Percentiles rank a stretch among this genome's conserved stretches.
Evolutionary conservation across 208 protist genomes (phyloP).

Genomic region (Borovskyia barvae): DNA sequence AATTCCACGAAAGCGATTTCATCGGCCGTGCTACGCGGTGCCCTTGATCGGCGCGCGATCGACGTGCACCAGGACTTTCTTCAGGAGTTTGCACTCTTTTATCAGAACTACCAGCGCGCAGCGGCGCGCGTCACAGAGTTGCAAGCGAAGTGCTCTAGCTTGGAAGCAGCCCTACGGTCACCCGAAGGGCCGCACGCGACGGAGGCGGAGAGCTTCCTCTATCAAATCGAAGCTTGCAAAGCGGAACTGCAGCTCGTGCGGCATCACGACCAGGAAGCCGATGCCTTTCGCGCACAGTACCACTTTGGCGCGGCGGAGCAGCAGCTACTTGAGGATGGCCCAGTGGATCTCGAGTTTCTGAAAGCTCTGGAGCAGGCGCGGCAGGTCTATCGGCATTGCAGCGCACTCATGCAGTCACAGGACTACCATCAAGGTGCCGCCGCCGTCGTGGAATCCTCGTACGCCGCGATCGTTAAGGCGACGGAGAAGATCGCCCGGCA

Average conservation of each 20-base stretch:
- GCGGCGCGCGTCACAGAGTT: constrained; percentile 48
- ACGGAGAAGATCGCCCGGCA: constrained; percentile 65
- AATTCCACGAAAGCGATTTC: background rate
- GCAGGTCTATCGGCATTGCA: constrained; percentile 60
- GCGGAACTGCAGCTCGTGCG: constrained; percentile 43
- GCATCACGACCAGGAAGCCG: constrained; percentile 52
- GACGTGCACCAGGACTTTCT: constrained; percentile 65
- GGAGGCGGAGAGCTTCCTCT: constrained; percentile 24
- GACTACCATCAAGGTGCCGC: constrained; percentile 45
- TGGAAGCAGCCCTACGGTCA: constrained; percentile 11
- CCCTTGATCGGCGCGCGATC: constrained; percentile 57
- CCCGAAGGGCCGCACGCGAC: background rate
- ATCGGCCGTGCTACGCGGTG: constrained; percentile 32
- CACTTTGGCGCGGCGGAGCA: constrained; percentile 68
- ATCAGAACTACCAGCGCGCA: constrained; percentile 51
- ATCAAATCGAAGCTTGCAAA: constrained; percentile 19
- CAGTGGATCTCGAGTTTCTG: constrained; percentile 62
- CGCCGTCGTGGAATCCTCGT: constrained; percentile 73
- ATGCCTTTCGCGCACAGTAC: constrained; percentile 63
- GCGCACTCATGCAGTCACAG: constrained; percentile 54
- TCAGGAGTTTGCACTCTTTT: constrained; percentile 48
- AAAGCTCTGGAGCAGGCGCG: constrained; percentile 65
- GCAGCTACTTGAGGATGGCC: constrained; percentile 49
- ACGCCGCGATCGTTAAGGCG: constrained; percentile 58
- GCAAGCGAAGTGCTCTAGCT: constrained; percentile 35